Evolutionary conservation across 768 basidiomycete genomes (phyloP).

Genomic region (Termitomyces heimii): DNA sequence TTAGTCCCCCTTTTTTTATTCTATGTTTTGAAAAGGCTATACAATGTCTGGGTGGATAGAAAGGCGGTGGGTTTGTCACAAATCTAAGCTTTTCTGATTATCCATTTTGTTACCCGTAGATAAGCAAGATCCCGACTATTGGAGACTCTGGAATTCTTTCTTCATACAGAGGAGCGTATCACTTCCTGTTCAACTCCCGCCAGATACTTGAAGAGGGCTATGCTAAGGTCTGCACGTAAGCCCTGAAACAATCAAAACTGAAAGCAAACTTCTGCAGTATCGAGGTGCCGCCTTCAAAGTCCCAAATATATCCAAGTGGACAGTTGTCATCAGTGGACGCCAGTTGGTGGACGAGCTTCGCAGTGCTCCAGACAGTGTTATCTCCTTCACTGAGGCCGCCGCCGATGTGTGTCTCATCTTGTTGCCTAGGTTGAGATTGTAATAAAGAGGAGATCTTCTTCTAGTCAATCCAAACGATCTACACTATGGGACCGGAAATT

Average conservation of each 20-base stretch:
- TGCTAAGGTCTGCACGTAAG: conserved; percentile 1
- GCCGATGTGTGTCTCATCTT: conserved; percentile 17
- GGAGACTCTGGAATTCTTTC: conserved; percentile 11
- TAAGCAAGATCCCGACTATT: conserved; percentile 12
- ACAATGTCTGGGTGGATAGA: background rate
- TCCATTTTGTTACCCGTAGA: background rate
- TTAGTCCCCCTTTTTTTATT: background rate
- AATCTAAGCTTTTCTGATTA: background rate
- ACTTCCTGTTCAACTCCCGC: conserved; percentile 2
- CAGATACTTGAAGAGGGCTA: conserved; percentile 16
- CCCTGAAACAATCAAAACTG: background rate
- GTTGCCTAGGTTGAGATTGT: background rate
- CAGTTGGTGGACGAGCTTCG: conserved; percentile 29
- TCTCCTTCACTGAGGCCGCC: background rate
- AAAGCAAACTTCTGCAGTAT: conserved; percentile 3
- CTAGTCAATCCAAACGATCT: conserved; percentile 21
- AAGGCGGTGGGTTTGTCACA: background rate
- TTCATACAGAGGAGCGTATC: conserved; percentile 14
- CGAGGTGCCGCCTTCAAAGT: conserved; percentile 16
- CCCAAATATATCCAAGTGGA: conserved; percentile 22
- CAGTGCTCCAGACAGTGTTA: conserved; percentile 16
- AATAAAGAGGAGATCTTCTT: background rate
- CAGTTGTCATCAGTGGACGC: conserved; percentile 26
- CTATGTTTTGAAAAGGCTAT: background rate
- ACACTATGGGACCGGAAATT: conserved; percentile 30